Conservation (phyloP, 768 basidiomycete species). For the Pleurotus platypus region DNA sequence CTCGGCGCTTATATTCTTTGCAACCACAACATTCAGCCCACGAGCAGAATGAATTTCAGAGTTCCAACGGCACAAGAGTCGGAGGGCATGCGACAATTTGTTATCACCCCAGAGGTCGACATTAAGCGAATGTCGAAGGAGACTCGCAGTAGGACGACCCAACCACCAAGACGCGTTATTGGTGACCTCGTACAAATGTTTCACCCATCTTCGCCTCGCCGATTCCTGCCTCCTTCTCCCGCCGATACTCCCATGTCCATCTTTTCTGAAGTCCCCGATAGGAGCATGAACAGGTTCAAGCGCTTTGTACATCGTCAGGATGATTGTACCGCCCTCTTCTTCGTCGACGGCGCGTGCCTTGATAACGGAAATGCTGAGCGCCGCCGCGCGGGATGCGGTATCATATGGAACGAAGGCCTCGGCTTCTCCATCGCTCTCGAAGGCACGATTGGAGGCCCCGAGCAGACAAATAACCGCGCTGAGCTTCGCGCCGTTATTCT, state of each 20-base stretch:
- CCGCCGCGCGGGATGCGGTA: constrained; percentile 6
- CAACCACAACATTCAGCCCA: too few species aligned
- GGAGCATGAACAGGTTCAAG: not conserved
- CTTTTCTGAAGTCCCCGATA: not conserved
- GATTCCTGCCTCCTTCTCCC: not conserved
- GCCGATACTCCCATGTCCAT: not conserved
- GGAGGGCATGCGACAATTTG: too few species aligned
- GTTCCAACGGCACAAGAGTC: too few species aligned
- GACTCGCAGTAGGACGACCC: not conserved
- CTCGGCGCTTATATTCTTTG: too few species aligned
- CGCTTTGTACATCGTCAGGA: constrained; percentile 3
- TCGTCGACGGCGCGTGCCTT: constrained; percentile 9
- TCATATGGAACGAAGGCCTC: not conserved
- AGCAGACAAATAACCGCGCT: constrained; percentile 29
- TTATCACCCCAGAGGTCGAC: not conserved
- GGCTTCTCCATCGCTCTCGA: constrained; percentile 6
- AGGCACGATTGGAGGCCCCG: constrained; percentile 2
- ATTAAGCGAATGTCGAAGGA: not conserved
- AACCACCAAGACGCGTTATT: not conserved
- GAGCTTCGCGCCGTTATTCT: constrained; percentile 27
- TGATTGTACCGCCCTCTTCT: constrained; percentile 8
- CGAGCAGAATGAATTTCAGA: too few species aligned
- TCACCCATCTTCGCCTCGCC: constrained; percentile 1
- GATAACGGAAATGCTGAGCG: constrained; percentile 3
- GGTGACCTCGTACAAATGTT: not conserved